Evolutionary conservation across 202 grass and related monocot species (phyloP).

Genomic region (Cymbopogon flexuosus): DNA sequence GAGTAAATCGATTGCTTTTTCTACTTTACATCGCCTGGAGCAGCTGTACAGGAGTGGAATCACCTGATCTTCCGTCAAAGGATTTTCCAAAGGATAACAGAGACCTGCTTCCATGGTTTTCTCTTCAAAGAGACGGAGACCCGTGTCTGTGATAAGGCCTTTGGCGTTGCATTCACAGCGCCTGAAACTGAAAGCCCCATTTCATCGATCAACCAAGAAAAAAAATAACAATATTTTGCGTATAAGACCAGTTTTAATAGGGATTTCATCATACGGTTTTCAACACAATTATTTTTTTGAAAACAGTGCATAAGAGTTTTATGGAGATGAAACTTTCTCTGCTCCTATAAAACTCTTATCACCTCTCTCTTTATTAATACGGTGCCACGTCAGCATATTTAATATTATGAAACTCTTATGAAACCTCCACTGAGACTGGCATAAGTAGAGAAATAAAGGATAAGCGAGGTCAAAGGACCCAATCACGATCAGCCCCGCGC

Average conservation of each 20-base stretch:
- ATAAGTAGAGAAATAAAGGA: neutral
- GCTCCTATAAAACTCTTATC: too few relatives aligned
- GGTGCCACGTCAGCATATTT: too few relatives aligned
- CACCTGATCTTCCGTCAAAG: neutral
- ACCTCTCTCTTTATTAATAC: too few relatives aligned
- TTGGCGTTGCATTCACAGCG: neutral
- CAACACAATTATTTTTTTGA: too few relatives aligned
- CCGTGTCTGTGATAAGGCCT: neutral
- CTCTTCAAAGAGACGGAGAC: neutral
- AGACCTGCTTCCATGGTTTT: neutral
- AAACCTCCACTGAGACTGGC: too few relatives aligned
- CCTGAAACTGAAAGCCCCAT: neutral
- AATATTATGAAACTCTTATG: too few relatives aligned
- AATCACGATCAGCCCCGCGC: conserved; percentile 3
- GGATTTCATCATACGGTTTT: too few relatives aligned
- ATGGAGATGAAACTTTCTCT: too few relatives aligned
- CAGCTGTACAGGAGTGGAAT: neutral
- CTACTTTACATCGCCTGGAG: conserved; percentile 20
- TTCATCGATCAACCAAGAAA: neutral
- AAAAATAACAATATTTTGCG: neutral
- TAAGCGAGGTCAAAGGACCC: conserved; percentile 27
- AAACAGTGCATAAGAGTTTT: too few relatives aligned
- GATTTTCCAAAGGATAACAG: neutral
- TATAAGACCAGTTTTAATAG: too few relatives aligned
- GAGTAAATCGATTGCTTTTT: conserved; percentile 11